These are phyloP conservation scores for Guillardia theta DNA, from an alignment of 78 protist species.

Conservation along the genomic window DNA sequence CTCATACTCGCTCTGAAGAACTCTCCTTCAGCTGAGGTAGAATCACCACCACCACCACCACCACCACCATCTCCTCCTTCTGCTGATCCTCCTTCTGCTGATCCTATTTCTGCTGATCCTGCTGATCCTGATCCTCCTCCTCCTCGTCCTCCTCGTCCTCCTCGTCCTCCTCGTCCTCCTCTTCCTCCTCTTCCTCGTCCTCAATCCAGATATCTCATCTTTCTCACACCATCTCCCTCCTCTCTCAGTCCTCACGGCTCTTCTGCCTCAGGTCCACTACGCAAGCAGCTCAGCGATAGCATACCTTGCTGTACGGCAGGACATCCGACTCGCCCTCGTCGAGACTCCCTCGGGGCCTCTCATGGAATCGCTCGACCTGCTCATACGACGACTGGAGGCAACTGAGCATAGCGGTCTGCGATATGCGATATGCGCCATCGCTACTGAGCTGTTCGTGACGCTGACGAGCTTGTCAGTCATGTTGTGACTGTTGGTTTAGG, in stretches of 20 bases:
- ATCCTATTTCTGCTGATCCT: neutral
- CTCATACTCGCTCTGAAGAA: neutral
- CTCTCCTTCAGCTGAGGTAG: neutral
- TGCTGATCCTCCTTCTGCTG: neutral
- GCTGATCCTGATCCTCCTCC: too few species aligned
- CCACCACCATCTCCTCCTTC: too few species aligned
- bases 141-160: too few species aligned
- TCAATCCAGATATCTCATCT: too few species aligned
- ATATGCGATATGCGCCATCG: neutral
- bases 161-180: too few species aligned
- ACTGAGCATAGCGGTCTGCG: neutral
- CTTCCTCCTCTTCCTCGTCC: too few species aligned
- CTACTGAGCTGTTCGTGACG: neutral
- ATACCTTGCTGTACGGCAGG: neutral
- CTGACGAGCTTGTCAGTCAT: neutral
- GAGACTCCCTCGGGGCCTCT: neutral
- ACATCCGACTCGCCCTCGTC: neutral
- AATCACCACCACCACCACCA: too few species aligned
- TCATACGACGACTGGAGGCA: neutral
- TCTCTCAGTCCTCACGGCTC: too few species aligned
- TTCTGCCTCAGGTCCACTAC: constrained; percentile 29
- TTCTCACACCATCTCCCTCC: too few species aligned
- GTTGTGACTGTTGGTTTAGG: neutral
- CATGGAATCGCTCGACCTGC: neutral
- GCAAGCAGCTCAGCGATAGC: neutral